Percentiles rank a stretch among this genome's conserved stretches.
Evolutionary conservation across 2,329 filamentous ascomycete species (phyloP).

Genomic region (Escovopsis sp.): DNA sequence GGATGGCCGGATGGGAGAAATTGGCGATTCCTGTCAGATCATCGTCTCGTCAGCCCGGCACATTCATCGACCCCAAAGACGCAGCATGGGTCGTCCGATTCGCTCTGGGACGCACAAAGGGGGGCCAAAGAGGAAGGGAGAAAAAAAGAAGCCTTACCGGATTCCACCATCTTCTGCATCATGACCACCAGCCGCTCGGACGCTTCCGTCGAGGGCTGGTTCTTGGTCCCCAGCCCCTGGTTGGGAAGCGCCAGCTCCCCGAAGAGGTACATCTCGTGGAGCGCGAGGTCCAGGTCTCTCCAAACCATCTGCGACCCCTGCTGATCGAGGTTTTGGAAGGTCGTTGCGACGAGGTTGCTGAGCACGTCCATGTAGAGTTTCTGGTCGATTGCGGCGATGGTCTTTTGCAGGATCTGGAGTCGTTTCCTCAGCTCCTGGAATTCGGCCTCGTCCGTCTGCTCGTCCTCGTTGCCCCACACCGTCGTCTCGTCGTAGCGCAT

Average conservation of each 20-base stretch:
- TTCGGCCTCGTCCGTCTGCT: slow-evolving; percentile 91
- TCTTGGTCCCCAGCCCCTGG: slow-evolving; percentile 75
- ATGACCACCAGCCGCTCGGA: slow-evolving; percentile 74
- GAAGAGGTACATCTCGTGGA: slow-evolving; percentile 92
- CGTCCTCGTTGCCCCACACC: slow-evolving; percentile 84
- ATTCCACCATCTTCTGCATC: slow-evolving; percentile 93
- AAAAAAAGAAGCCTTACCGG: slow-evolving; percentile 41
- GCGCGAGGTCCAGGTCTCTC: slow-evolving; percentile 84
- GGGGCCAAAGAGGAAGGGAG: too few relatives aligned
- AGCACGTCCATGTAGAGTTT: slow-evolving; percentile 76
- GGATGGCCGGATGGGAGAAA: slow-evolving; percentile 79
- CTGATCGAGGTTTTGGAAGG: slow-evolving; percentile 67
- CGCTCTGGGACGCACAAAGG: too few relatives aligned
- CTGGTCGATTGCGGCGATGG: slow-evolving; percentile 80
- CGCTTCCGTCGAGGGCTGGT: slow-evolving; percentile 63
- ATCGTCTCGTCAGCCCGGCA: slow-evolving; percentile 10
- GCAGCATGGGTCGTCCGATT: background rate
- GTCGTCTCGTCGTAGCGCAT: slow-evolving; percentile 97
- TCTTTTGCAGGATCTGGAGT: slow-evolving; percentile 82
- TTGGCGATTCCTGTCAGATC: slow-evolving; percentile 53
- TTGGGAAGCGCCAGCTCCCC: slow-evolving; percentile 86
- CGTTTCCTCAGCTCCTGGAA: slow-evolving; percentile 89
- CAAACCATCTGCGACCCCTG: slow-evolving; percentile 69
- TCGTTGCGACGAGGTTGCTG: slow-evolving; percentile 74
- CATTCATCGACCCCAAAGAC: background rate